Evolutionary conservation across 1,284 basidiomycete species (phyloP).

Genomic region (Athelia psychrophila): DNA sequence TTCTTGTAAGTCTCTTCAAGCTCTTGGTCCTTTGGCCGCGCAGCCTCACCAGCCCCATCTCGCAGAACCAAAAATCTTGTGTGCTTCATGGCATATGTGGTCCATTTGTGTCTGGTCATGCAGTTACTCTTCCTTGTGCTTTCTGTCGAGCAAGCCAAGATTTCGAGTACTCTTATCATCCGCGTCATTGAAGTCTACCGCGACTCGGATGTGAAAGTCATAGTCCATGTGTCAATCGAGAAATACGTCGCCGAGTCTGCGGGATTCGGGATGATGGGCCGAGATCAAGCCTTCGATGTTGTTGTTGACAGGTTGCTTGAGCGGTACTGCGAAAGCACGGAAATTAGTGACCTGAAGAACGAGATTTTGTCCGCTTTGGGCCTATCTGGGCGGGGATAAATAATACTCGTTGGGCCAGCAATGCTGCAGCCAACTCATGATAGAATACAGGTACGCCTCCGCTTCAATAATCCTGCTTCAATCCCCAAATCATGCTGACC

Average conservation of each 20-base stretch:
- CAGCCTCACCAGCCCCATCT: background rate
- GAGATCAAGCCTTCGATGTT: background rate
- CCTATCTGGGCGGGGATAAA: too few relatives aligned
- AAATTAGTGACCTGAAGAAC: background rate
- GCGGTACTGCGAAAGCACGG: background rate
- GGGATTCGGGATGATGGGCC: background rate
- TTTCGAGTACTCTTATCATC: background rate
- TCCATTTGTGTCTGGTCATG: conserved; percentile 20
- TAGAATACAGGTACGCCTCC: too few relatives aligned
- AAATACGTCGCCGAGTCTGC: background rate
- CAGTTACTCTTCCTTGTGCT: conserved; percentile 15
- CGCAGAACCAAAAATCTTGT: conserved; percentile 6
- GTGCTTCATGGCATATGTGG: conserved; percentile 20
- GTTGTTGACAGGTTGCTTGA: background rate
- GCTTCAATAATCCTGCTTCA: too few relatives aligned
- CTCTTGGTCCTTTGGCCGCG: background rate
- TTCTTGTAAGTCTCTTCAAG: conserved; percentile 8
- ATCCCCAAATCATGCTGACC: too few relatives aligned
- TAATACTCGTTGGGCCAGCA: too few relatives aligned
- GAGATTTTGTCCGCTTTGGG: background rate
- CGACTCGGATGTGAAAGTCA: background rate
- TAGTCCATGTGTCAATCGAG: background rate
- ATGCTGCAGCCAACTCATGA: too few relatives aligned
- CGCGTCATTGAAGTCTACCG: background rate
- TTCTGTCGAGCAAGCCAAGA: background rate